Evolutionary conservation across 257 asterid genomes (phyloP).

Genomic region (Gynochthodes officinalis): DNA sequence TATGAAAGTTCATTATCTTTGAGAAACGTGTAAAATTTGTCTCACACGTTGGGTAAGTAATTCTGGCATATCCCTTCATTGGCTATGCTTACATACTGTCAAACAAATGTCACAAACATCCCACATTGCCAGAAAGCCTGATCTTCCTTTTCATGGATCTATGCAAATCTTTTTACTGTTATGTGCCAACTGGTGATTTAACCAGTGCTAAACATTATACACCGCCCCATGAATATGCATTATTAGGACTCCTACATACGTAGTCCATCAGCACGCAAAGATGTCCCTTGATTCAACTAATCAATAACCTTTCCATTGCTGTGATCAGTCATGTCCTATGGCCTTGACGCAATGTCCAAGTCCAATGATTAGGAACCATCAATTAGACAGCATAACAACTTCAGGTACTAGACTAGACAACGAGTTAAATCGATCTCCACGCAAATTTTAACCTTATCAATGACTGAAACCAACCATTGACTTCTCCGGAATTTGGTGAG

Average conservation of each 20-base stretch:
- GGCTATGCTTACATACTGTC: constrained; percentile 8
- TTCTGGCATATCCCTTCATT: not conserved
- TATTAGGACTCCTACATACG: no score
- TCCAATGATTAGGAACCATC: constrained; percentile 8
- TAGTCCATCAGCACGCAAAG: not conserved
- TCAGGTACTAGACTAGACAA: not conserved
- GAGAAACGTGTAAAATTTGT: constrained; percentile 27
- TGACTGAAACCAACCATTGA: no score
- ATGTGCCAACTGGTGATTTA: constrained; percentile 18
- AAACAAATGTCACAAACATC: not conserved
- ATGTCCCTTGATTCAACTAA: not conserved
- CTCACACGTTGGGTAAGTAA: constrained; percentile 18
- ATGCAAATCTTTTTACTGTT: constrained; percentile 7
- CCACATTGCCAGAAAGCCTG: not conserved
- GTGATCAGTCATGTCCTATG: constrained; percentile 13
- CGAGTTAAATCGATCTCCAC: no score
- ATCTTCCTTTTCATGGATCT: constrained; percentile 11
- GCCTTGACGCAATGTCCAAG: constrained; percentile 1
- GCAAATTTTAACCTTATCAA: no score
- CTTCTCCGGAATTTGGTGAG: no score
- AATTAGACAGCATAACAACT: constrained; percentile 5
- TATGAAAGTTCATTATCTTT: constrained; percentile 17
- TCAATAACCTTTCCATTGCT: constrained; percentile 1
- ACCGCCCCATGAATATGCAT: not conserved
- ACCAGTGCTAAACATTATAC: not conserved